These are phyloP conservation scores for Suillus alpinus DNA, from an alignment of 768 basidiomycete genomes.

Conservation along the genomic window DNA sequence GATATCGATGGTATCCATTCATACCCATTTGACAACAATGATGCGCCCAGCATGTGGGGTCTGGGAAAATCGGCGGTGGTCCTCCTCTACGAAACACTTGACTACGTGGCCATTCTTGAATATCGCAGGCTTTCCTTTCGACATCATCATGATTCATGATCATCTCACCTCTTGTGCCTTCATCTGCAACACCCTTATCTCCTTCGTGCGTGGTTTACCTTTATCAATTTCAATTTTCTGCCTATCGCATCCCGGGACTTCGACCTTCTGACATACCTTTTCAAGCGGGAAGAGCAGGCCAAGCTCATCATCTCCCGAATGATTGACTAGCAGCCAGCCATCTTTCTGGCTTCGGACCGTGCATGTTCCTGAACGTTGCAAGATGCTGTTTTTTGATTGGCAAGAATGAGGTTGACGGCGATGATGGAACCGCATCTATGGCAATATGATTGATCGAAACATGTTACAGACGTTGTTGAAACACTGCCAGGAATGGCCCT, in stretches of 20 bases:
- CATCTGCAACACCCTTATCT: not conserved
- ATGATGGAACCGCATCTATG: not conserved
- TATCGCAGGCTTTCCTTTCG: not conserved
- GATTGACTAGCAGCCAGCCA: not conserved
- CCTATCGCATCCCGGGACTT: not conserved
- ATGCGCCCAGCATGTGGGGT: not conserved
- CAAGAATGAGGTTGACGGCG: not conserved
- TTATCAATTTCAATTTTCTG: not conserved
- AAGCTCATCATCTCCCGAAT: not conserved
- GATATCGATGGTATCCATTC: constrained; percentile 1
- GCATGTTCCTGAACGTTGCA: not conserved
- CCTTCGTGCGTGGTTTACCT: not conserved
- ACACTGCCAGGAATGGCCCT: not conserved
- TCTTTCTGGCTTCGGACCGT: not conserved
- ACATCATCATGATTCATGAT: not conserved
- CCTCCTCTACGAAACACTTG: not conserved
- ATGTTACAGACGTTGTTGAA: not conserved
- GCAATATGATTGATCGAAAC: not conserved
- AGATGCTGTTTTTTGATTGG: not conserved
- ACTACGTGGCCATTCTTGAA: not conserved
- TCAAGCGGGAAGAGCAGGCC: not conserved
- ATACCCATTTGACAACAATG: not conserved
- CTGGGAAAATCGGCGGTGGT: not conserved
- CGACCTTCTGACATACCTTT: not conserved
- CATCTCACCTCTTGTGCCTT: not conserved